A percentile compares a stretch with the other conserved stretches of the same genome.
Conservation (phyloP, 225 moss, liverwort and hornwort species). For the Sphagnum contortum region DNA sequence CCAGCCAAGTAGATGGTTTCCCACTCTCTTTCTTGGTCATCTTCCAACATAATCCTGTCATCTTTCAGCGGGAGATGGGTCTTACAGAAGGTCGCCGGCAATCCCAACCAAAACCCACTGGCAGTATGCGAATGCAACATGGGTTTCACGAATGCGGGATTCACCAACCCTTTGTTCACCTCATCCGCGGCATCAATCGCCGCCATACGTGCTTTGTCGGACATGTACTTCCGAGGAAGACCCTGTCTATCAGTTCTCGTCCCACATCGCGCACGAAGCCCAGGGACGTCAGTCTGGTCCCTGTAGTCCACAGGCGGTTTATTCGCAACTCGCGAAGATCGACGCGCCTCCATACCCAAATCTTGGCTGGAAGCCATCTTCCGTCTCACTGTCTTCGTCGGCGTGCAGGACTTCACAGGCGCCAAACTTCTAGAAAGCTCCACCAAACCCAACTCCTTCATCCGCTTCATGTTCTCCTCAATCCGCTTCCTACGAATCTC, state of each 20-base stretch:
- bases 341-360: slow-evolving; percentile 27
- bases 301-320: slow-evolving; percentile 27
- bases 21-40: slow-evolving; percentile 22
- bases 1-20: slow-evolving; percentile 23
- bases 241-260: slow-evolving; percentile 21
- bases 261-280: slow-evolving; percentile 21
- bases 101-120: slow-evolving; percentile 48
- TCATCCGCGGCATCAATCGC: slow-evolving; percentile 44
- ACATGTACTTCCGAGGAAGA: slow-evolving; percentile 33
- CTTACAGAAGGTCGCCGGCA: slow-evolving; percentile 35
- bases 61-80: slow-evolving; percentile 29
- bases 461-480: slow-evolving; percentile 40
- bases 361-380: slow-evolving; percentile 10
- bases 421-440: slow-evolving; percentile 22
- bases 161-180: slow-evolving; percentile 23
- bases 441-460: slow-evolving; percentile 44
- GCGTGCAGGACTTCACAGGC: slow-evolving; percentile 2
- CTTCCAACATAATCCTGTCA: slow-evolving; percentile 24
- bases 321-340: slow-evolving; percentile 35
- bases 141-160: slow-evolving; percentile 40
- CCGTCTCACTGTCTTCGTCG: slow-evolving; percentile 20
- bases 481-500: slow-evolving; percentile 34
- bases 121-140: slow-evolving; percentile 54
- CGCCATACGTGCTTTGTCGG: slow-evolving; percentile 34
- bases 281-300: slow-evolving; percentile 32